Conservation (phyloP, 2,329 filamentous ascomycete genomes). For the Cladosporium colombiae region DNA sequence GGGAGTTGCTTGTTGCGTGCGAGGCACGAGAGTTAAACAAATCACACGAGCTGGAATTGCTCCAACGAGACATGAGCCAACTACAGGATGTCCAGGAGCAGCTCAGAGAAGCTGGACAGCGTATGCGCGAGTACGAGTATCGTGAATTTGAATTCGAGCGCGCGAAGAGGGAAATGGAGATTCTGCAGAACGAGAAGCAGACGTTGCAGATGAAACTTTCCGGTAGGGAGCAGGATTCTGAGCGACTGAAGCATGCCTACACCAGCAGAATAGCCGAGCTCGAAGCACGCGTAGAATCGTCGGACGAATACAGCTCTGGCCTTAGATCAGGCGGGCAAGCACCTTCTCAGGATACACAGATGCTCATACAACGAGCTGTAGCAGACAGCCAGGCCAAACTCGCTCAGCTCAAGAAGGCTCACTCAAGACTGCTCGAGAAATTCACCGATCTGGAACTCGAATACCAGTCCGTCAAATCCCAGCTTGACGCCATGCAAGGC, state of each 20-base stretch:
- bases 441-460: constrained; percentile 50
- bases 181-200: constrained; percentile 61
- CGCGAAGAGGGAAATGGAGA: constrained; percentile 59
- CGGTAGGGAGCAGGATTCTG: constrained; percentile 52
- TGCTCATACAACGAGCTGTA: constrained; percentile 52
- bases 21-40: constrained; percentile 68
- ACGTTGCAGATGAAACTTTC: constrained; percentile 60
- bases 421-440: constrained; percentile 52
- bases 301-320: not conserved
- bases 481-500: constrained; percentile 30
- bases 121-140: constrained; percentile 64
- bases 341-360: constrained; percentile 23
- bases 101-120: constrained; percentile 60
- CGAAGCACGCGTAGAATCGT: constrained; percentile 33
- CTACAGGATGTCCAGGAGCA: constrained; percentile 61
- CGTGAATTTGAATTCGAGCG: constrained; percentile 62
- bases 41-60: constrained; percentile 64
- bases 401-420: constrained; percentile 53
- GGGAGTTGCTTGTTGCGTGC: constrained; percentile 62
- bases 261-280: constrained; percentile 52
- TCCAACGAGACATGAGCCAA: constrained; percentile 63
- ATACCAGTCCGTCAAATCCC: constrained; percentile 33
- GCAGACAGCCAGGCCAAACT: constrained; percentile 51
- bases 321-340: constrained; percentile 1
- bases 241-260: constrained; percentile 50